A percentile compares a stretch with the other conserved stretches of the same genome.
Evolutionary conservation across 106 monocot genomes (phyloP).

Genomic region (Acanthochlamys bracteata): DNA sequence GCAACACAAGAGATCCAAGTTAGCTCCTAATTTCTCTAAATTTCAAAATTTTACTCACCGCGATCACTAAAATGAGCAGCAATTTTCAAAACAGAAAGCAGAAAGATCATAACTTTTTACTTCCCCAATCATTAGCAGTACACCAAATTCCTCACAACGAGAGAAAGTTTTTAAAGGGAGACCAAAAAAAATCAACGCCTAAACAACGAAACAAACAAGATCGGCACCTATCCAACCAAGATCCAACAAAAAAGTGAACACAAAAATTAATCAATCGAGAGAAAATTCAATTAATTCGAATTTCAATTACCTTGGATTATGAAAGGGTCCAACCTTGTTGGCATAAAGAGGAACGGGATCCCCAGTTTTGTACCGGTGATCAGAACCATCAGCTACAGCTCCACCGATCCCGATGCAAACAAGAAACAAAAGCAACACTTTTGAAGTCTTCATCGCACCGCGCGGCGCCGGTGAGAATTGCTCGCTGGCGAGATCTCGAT

Average conservation of each 20-base stretch:
- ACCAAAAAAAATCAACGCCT: background rate
- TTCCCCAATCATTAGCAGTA: too few relatives aligned
- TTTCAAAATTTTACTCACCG: too few relatives aligned
- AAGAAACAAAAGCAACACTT: conserved; percentile 4
- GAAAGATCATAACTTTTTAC: too few relatives aligned
- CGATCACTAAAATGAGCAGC: too few relatives aligned
- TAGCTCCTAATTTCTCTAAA: too few relatives aligned
- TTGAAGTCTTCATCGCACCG: conserved; percentile 3
- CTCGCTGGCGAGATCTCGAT: too few relatives aligned
- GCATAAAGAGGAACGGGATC: conserved; percentile 61
- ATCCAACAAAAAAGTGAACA: background rate
- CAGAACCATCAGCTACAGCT: conserved; percentile 35
- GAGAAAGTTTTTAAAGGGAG: background rate
- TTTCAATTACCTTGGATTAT: conserved; percentile 46
- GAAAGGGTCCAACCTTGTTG: conserved; percentile 72
- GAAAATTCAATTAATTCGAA: background rate
- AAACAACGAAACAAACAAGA: background rate
- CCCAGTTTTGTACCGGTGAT: conserved; percentile 45
- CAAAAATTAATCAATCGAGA: background rate
- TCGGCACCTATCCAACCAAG: background rate
- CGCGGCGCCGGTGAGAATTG: background rate
- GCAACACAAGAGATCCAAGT: too few relatives aligned
- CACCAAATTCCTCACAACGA: background rate
- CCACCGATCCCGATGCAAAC: conserved; percentile 14
- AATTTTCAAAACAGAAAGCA: too few relatives aligned